Evolutionary conservation across 495 filamentous ascomycete species (phyloP).

Genomic region (Tuber brumale): DNA sequence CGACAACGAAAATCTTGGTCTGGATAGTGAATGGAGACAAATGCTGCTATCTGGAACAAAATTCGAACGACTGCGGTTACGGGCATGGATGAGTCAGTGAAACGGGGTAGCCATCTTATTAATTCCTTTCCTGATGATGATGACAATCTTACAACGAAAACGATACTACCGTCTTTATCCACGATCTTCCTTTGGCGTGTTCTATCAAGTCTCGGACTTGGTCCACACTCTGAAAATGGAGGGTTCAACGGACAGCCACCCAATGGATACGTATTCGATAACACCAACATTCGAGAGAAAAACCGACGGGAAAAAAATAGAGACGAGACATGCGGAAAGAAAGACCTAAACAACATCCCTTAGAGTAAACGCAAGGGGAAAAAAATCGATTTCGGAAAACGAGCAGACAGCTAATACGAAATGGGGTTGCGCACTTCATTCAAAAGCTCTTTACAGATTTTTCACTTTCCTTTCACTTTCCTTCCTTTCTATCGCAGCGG

Average conservation of each 20-base stretch:
- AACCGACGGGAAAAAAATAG: conserved; percentile 14
- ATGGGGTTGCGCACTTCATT: neutral
- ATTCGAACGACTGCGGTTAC: neutral
- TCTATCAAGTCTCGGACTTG: neutral
- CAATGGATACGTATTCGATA: conserved; percentile 13
- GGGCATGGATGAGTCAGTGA: neutral
- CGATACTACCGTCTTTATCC: conserved; percentile 9
- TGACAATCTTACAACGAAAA: conserved; percentile 14
- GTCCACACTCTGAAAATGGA: neutral
- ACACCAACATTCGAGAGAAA: conserved; percentile 9
- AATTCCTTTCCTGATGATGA: conserved; percentile 4
- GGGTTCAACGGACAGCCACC: conserved; percentile 6
- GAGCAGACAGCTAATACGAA: neutral
- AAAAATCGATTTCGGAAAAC: neutral
- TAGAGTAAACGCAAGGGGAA: neutral
- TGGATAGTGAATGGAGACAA: conserved; percentile 4
- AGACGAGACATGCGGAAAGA: conserved; percentile 21
- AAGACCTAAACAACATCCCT: neutral
- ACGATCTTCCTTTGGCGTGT: neutral
- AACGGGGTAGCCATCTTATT: neutral
- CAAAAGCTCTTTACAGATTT: neutral
- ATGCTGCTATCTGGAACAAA: neutral
- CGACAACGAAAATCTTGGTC: conserved; percentile 1
- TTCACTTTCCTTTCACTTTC: neutral
- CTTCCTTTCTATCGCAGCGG: neutral